Evolutionary conservation across 2,329 filamentous ascomycete genomes (phyloP).

Genomic region (Calonectria crousiana): DNA sequence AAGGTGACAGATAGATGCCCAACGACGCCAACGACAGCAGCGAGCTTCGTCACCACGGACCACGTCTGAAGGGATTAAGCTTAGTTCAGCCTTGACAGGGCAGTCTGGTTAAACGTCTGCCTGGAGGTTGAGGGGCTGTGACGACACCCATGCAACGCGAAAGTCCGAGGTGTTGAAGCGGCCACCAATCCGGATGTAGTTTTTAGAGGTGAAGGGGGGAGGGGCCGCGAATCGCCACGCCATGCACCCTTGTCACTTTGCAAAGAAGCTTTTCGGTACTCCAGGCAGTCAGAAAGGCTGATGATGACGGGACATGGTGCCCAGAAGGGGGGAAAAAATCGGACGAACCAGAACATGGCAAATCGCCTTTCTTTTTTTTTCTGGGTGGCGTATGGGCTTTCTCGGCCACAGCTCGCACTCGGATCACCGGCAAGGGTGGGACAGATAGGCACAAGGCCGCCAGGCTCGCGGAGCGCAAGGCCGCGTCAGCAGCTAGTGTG

Average conservation of each 20-base stretch:
- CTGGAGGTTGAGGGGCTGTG: constrained; percentile 16
- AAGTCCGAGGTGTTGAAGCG: background rate
- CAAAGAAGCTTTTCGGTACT: background rate
- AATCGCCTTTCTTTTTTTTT: background rate
- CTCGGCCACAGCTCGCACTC: background rate
- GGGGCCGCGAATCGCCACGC: constrained; percentile 11
- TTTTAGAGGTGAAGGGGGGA: background rate
- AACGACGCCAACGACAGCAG: background rate
- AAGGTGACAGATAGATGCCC: background rate
- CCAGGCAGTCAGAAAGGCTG: background rate
- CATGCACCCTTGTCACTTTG: background rate
- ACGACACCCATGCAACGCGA: constrained; percentile 17
- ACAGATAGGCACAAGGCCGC: background rate
- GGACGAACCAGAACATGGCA: background rate
- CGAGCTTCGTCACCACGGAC: background rate
- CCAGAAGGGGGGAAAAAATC: background rate
- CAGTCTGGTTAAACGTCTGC: constrained; percentile 24
- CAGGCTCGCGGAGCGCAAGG: constrained; percentile 6
- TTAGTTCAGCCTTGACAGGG: constrained; percentile 24
- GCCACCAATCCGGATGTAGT: constrained; percentile 2
- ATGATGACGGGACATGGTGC: background rate
- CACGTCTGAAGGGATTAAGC: constrained; percentile 8
- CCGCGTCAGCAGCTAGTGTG: constrained; percentile 34
- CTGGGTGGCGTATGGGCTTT: background rate
- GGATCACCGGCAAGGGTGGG: constrained; percentile 22